Percentiles rank a stretch among this genome's conserved stretches.
Conservation (phyloP, 2,329 filamentous ascomycete species). For the Mariannaea elegans region DNA sequence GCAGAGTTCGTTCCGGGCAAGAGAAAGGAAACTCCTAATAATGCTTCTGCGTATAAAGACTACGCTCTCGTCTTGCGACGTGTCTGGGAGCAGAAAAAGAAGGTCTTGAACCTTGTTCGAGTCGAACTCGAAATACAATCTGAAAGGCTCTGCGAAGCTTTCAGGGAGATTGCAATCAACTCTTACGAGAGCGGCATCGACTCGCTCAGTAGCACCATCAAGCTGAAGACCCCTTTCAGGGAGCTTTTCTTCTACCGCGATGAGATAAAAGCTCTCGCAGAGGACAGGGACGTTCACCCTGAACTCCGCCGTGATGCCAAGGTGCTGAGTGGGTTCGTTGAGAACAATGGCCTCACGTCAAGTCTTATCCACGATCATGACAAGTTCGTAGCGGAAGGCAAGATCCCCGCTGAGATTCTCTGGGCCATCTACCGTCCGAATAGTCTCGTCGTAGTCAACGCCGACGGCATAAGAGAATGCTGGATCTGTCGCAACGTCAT, state of each 20-base stretch:
- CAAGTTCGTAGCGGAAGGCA: neutral
- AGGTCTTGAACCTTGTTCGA: neutral
- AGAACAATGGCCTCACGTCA: constrained; percentile 1
- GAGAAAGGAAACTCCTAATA: neutral
- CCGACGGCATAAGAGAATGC: neutral
- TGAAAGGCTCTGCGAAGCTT: constrained; percentile 1
- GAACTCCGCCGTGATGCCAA: neutral
- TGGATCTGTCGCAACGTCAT: constrained; percentile 9
- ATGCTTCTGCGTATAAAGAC: neutral
- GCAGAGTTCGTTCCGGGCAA: neutral
- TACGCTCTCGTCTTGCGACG: constrained; percentile 9
- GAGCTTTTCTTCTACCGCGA: constrained; percentile 12
- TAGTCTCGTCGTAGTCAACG: neutral
- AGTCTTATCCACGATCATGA: constrained; percentile 1
- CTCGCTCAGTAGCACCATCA: neutral
- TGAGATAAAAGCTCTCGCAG: neutral
- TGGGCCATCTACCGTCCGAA: constrained; percentile 13
- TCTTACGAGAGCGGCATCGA: neutral
- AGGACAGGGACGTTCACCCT: neutral
- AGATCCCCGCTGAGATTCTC: constrained; percentile 11
- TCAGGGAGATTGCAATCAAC: neutral
- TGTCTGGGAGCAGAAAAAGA: constrained; percentile 1
- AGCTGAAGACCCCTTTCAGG: constrained; percentile 7
- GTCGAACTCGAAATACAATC: constrained; percentile 6
- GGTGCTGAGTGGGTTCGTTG: neutral